Evolutionary conservation across 805 yeast genomes (phyloP).

Genomic region (Yamadazyma insecticola): DNA sequence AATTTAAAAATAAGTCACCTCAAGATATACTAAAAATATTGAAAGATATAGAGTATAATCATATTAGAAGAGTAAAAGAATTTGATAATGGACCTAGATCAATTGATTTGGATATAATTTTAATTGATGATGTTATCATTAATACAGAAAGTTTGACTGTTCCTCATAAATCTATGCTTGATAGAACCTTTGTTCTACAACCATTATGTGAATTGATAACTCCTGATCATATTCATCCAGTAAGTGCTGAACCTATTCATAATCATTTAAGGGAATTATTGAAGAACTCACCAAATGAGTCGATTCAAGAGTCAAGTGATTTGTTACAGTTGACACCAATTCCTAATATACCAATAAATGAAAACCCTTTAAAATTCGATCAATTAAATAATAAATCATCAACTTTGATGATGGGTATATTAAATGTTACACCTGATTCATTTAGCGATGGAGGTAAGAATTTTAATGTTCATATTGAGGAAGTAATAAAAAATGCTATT

Average conservation of each 20-base stretch:
- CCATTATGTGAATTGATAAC: conserved; percentile 82
- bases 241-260: conserved; percentile 77
- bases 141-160: conserved; percentile 58
- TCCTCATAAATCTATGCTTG: conserved; percentile 87
- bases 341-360: conserved; percentile 11
- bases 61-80: conserved; percentile 65
- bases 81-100: conserved; percentile 90
- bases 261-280: conserved; percentile 57
- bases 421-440: conserved; percentile 91
- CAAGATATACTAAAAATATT: conserved; percentile 53
- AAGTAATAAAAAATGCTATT: conserved; percentile 43
- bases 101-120: conserved; percentile 82
- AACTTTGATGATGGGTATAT: conserved; percentile 81
- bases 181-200: conserved; percentile 82
- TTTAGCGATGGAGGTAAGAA: conserved; percentile 82
- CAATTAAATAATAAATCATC: conserved; percentile 35
- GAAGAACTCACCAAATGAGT: conserved; percentile 25
- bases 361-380: conserved; percentile 36
- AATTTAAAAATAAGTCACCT: conserved; percentile 59
- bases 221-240: conserved; percentile 69
- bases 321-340: conserved; percentile 51
- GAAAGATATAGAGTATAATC: conserved; percentile 75
- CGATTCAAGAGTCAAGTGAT: conserved; percentile 46
- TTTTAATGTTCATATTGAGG: conserved; percentile 20
- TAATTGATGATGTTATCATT: conserved; percentile 58